Evolutionary conservation across 1,284 basidiomycete genomes (phyloP), one percentile per base, ranked within the genome.

Genomic region (Lentinus polychrous): DNA sequence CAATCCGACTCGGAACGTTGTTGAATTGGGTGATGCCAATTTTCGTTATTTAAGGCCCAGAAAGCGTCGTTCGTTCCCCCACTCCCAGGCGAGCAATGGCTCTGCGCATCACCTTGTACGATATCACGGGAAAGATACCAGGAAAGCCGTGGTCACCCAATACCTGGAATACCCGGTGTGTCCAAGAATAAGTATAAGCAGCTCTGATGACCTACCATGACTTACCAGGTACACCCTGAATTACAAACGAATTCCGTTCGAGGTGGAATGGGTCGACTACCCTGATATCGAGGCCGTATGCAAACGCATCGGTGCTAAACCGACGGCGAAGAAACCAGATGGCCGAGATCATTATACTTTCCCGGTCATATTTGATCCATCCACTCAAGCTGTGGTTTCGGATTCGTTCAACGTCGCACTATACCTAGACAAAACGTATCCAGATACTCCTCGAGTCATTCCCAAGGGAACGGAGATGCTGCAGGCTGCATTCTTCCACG

Each of bases 221-320:
- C 22, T 18, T 8, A 23, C 10, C 48, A 69, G 69, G 37, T 57
- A 62, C 35, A 52, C 59, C 1, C 52, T 71, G 38, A 65, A 65
- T 53, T 62, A 62, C 58, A 71, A 71, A 51, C 57, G 59, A 6
- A 46, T 70, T 8, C 53, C 64, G 0, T 62, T 63, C 57, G 58
- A 56, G 43, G 68, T 65, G 22, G 57, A 60, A 8, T 70, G 66
- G 66, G 51, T 70, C 27, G 63, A 67, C 43, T 69, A 65, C 50
- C 66, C 66, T 1, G 66, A 69, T 47, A 65, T 71, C 56, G 61
- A 60, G 34, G 40, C 52, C 3, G 43, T 60, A 7, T 59, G 57
- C 48, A 60, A 59, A 49, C 46, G 59, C 27, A 49, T 67, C 46
- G 65, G 64, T 15, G 61, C 58, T 1, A 32, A 46, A 11, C 55